Evolutionary conservation across 805 yeast species (phyloP).

Genomic region (Candida schatavii): DNA sequence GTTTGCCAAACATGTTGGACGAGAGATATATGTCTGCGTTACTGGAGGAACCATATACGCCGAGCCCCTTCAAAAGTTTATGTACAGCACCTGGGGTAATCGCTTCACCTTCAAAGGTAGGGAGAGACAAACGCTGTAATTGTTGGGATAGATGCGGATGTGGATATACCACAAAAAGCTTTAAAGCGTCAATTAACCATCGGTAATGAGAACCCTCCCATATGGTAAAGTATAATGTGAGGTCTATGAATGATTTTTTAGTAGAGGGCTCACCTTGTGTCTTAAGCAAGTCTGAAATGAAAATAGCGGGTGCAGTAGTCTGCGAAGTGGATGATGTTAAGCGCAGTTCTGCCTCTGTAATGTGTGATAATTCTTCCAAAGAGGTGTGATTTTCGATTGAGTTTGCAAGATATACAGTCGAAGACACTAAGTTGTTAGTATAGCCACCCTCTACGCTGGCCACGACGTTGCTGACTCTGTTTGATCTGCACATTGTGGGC

Average conservation of each 20-base stretch:
- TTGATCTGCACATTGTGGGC: conserved; percentile 11
- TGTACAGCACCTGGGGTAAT: conserved; percentile 5
- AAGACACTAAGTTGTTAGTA: conserved; percentile 26
- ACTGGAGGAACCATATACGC: not conserved
- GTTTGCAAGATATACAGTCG: conserved; percentile 21
- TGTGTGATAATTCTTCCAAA: not conserved
- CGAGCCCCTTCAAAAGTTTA: not conserved
- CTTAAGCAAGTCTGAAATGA: conserved; percentile 9
- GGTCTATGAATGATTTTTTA: conserved; percentile 21
- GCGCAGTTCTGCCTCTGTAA: not conserved
- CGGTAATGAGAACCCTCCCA: conserved; percentile 29
- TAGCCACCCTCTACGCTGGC: conserved; percentile 10
- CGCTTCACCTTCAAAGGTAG: not conserved
- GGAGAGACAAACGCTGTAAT: not conserved
- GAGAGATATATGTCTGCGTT: conserved; percentile 26
- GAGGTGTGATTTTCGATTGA: conserved; percentile 15
- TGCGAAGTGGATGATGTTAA: not conserved
- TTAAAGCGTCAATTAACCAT: conserved; percentile 25
- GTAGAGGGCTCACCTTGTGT: conserved; percentile 5
- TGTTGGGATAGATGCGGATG: conserved; percentile 16
- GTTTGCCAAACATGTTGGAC: conserved; percentile 22
- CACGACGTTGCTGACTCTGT: conserved; percentile 18
- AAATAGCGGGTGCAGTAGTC: conserved; percentile 8
- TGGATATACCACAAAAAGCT: conserved; percentile 31
- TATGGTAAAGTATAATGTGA: conserved; percentile 24